Evolutionary conservation across 441 rosid species (phyloP), one percentile per base, ranked within the genome.

Genomic region (Adansonia grandidieri): DNA sequence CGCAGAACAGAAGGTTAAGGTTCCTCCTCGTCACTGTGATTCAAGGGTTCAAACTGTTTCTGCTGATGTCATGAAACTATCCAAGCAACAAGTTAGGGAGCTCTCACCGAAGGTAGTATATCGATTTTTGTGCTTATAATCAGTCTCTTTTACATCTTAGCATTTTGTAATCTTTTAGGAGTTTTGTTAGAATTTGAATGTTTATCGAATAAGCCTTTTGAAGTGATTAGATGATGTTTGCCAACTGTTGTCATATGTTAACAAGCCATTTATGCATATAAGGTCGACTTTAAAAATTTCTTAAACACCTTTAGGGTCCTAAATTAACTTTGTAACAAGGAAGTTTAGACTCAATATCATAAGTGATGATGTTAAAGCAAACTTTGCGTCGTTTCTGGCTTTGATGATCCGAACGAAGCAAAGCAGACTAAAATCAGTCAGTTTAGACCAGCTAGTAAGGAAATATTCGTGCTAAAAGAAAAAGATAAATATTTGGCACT

Each of bases 1-100:
- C 86, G 85, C 93, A 90, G 96, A 87, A 82, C 99, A 94, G 99
- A 94, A 89, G 86, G 98, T 94, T 81, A 94, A 88, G 84, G 91
- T 96, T 88, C 99, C 99, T 87, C 84, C 93, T 62, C 83, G 56
- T 75, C 82, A 88, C 65, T 96, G 98, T 80, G 98, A 96, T 84
- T 65, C 87, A 0, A 91, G 98, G 80, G 98, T 94, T 80, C 95
- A 80, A 76, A 94, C 97, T 70, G 81, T 91, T 83, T 84, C 84
- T 74, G 95, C 99, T 0, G 92, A 96, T 85, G 97, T 91, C 70
- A 82, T 91, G 86, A 92, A 84, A 78, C 86, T 93, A 14, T 85
- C 86, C 10, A 89, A 80, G 78, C 80, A 88, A 32, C 85, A 88
- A 86, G 77, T 96, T 53, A 81, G 84, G 78, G 92, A 85, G 10